A percentile compares a stretch with the other conserved stretches of the same genome.
These are phyloP conservation scores for Hypericum androsaemum DNA, from an alignment of 345 rosid species.

Conservation along the genomic window DNA sequence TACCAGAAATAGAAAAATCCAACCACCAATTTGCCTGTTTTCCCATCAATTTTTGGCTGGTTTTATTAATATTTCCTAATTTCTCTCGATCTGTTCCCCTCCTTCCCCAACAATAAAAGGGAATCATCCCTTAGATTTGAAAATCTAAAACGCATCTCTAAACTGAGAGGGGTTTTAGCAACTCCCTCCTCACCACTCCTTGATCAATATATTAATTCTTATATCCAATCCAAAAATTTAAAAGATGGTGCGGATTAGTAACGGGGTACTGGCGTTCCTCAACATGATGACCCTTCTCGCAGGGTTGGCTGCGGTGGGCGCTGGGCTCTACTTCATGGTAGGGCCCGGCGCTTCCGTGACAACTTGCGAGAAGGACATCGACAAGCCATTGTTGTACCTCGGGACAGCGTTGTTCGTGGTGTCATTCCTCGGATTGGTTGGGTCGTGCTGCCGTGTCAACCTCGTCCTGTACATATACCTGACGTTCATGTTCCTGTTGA, in stretches of 20 bases:
- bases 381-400: conserved; percentile 15
- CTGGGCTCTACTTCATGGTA: conserved; percentile 8
- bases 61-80: too few species aligned
- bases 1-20: too few species aligned
- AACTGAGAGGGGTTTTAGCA: too few species aligned
- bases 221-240: not conserved
- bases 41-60: too few species aligned
- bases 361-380: conserved; percentile 20
- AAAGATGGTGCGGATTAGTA: conserved; percentile 15
- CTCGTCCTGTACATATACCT: conserved; percentile 17
- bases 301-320: conserved; percentile 11
- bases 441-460: conserved; percentile 15
- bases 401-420: conserved; percentile 17
- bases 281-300: conserved; percentile 9
- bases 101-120: too few species aligned
- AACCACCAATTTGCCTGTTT: too few species aligned
- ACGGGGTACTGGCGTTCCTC: conserved; percentile 4
- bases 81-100: too few species aligned
- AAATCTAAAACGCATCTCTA: too few species aligned
- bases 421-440: conserved; percentile 22
- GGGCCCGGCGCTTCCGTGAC: conserved; percentile 7
- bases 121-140: too few species aligned
- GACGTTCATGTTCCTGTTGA: conserved; percentile 14
- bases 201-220: too few species aligned
- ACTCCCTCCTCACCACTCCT: too few species aligned